Base-by-base conservation (phyloP, 2,329 filamentous ascomycete species). In the Scytalidium lignicola region DNA sequence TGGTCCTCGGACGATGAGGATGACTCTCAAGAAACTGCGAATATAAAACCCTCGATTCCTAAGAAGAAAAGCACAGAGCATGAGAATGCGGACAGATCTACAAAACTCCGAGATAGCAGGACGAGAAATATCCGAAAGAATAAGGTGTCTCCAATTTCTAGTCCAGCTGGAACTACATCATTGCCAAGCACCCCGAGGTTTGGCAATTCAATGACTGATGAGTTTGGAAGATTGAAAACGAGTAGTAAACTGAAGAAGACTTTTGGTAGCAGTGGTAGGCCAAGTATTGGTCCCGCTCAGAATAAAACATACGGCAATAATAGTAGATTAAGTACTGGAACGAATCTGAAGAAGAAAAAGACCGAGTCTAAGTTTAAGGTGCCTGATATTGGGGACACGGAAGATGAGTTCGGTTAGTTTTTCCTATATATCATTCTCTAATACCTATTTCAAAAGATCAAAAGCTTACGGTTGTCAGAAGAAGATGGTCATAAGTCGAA, bases 121-220 rank as follows among this genome's bases (percentile, higher is more conserved):
- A 37, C 15, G 8, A 5, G 4, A 37, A 8, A 13, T 15, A 17
- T 37, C 5, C 32, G 6, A 4, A 37, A 37, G 8, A 37, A 37
- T 13, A 37, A 37, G 32, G 32, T 37, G 5, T 37, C 32, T 17
- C 32, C 32, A 37, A n/a, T n/a, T 5, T 37, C 32, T 37, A 37
- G 32, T 17, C 32, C 32, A 15, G 26, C 26, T 7, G 32, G 32
- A 37, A 37, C 12, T 17, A 9, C n/a, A 15, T 5, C 7, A 4
- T 13, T 15, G 8, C n/a, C 32, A 15, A 37, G 15, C 5, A 37
- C 10, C 8, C 32, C 32, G 8, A 21, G 43, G 17, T 46, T 57
- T 48, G 54, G 52, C 20, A 39, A 29, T 37, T 44, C 46, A 10
- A 58, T 53, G 49, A 21, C 29, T 17, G 56, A 62, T 48, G 28